Evolutionary conservation across 2,329 filamentous ascomycete species (phyloP), one percentile per base, ranked within the genome.

Genomic region (Trichoderma harzianum): DNA sequence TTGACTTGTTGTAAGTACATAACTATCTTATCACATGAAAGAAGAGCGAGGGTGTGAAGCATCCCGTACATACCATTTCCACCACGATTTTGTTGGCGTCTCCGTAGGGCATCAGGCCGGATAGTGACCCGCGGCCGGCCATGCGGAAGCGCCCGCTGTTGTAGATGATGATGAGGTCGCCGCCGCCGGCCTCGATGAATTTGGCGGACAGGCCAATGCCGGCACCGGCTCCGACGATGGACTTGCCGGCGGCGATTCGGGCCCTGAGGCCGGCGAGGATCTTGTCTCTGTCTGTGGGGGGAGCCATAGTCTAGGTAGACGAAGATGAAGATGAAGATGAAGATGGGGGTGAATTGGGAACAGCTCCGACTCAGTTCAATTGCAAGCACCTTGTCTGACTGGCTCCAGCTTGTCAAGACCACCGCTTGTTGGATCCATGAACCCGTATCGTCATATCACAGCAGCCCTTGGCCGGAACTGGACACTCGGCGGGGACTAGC

Each of bases 101-200:
- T 5, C 89, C 88, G 77, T 91, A 93, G 0, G 91, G 90, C 89
- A 92, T 91, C 64, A 92, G 80, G 0, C 91, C 91, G 0, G 91
- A 90, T 12, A 93, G 80, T 0, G 90, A 92, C 0, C 91, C 91
- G 55, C 89, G 84, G 0, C 91, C 91, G 0, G 90, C 91, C 91
- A 93, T 93, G 11, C 91, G 88, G 78, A 91, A 93, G 5, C 91
- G 86, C 0, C 91, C 91, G 47, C 88, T 90, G 79, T 93, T 93
- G 83, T 93, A 93, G 75, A 93, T 86, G 73, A 92, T 89, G 76
- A 93, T 92, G 55, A 93, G 82, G 76, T 93, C 90, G 16, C 87
- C 89, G 73, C 90, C 90, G 47, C 91, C 91, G 60, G 86, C 85
- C 79, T 93, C 91, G 74, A 92, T 87, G 76, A 87, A 91, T 76